Evolutionary conservation across 2,329 filamentous ascomycete species (phyloP), one percentile per base, ranked within the genome.

Genomic region (Pleochaeta shiraiana): DNA sequence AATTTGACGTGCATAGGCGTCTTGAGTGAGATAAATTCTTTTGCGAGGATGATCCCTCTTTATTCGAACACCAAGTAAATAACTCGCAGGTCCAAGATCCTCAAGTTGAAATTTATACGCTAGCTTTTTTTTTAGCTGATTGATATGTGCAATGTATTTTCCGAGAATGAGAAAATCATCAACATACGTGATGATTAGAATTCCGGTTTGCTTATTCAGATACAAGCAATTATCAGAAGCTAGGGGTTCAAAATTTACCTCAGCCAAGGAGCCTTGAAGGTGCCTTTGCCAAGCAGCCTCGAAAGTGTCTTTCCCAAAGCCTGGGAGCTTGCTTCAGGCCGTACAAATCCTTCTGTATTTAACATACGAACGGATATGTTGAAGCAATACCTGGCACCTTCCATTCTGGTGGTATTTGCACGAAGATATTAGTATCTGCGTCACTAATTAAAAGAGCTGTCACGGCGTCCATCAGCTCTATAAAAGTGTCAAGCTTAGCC

Each of bases 161-260:
- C 53, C 53, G 30, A 57, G 26, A 57, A 57, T 57, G 21, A 57
- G 53, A 21, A 57, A 57, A 57, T 57, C 28, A n/a, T 57, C 53
- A 28, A 30, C 21, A 57, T 57, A 57, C 9, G 11, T 57, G 53
- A 57, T 57, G n/a, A n/a, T n/a, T n/a, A n/a, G n/a, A n/a, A n/a
- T n/a, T n/a, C n/a, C n/a, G n/a, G n/a, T n/a, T n/a, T 31, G 53
- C 53, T 57, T 57, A 57, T 57, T 16, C 11, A 16, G 28, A 30
- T 57, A 57, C n/a, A 57, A 28, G 28, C 53, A 57, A n/a, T 57
- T 57, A 28, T 57, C 28, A 31, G 53, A 28, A 31, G 53, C 53
- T 11, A 57, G 26, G 30, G 53, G 53, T 28, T 9, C 30, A 30
- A 57, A n/a, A n/a, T n/a, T n/a, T n/a, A n/a, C n/a, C n/a, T n/a